Evolutionary conservation across 768 basidiomycete genomes (phyloP).

Genomic region (Astraeus odoratus): DNA sequence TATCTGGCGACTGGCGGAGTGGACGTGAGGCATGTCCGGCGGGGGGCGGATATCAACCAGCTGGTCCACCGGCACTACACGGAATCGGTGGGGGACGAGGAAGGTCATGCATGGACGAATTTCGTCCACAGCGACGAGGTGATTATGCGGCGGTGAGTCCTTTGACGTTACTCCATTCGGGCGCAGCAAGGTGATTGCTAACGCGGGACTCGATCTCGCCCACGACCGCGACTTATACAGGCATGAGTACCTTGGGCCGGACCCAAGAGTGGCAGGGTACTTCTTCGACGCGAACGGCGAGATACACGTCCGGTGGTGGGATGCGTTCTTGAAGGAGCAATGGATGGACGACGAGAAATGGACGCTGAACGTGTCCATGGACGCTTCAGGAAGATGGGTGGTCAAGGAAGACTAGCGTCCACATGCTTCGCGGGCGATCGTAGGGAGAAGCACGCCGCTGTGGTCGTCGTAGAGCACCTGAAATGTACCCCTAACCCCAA

Average conservation of each 20-base stretch:
- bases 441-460: no score
- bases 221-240: slow-evolving; percentile 13
- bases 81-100: slow-evolving; percentile 14
- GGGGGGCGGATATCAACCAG: slow-evolving; percentile 33
- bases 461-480: no score
- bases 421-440: neutral
- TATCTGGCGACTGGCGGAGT: slow-evolving; percentile 31
- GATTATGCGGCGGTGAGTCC: slow-evolving; percentile 24
- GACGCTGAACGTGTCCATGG: slow-evolving; percentile 29
- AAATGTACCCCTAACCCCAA: slow-evolving; percentile 1
- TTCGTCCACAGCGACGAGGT: slow-evolving; percentile 32
- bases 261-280: slow-evolving; percentile 38
- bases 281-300: slow-evolving; percentile 31
- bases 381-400: slow-evolving; percentile 32
- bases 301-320: slow-evolving; percentile 38
- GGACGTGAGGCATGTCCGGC: slow-evolving; percentile 26
- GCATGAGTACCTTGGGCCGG: slow-evolving; percentile 39
- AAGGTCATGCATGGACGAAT: slow-evolving; percentile 21
- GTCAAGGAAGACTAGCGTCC: slow-evolving; percentile 24
- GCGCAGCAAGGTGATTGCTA: neutral
- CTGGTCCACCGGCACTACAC: slow-evolving; percentile 27
- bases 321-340: slow-evolving; percentile 35
- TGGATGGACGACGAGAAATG: slow-evolving; percentile 39
- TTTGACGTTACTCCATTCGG: no score
- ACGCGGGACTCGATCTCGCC: neutral